phyloP scores from a whole-genome alignment of 805 yeast species.

The Candida golubevii region DNA sequence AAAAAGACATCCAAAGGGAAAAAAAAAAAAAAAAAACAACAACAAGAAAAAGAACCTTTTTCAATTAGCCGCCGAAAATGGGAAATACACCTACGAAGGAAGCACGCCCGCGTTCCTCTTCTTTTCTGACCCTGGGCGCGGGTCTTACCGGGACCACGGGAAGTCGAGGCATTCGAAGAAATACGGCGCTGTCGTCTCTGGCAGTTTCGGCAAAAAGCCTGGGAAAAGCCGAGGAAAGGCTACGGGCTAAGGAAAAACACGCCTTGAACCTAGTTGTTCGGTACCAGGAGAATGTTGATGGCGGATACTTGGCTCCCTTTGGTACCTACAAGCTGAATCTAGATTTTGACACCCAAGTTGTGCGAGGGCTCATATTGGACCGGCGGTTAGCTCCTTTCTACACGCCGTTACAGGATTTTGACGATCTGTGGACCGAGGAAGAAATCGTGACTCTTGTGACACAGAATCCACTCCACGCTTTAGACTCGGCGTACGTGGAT shows the following conservation, averaged over 20 bases:
- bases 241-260: conserved; percentile 45
- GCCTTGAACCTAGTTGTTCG: conserved; percentile 55
- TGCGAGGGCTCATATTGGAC: conserved; percentile 62
- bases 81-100: conserved; percentile 45
- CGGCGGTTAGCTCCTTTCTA: conserved; percentile 85
- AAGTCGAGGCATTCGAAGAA: conserved; percentile 7
- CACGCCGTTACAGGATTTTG: conserved; percentile 81
- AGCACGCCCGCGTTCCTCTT: conserved; percentile 26
- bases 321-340: conserved; percentile 78
- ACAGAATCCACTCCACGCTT: conserved; percentile 54
- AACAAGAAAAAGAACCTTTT: too few species aligned
- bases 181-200: conserved; percentile 14
- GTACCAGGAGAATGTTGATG: conserved; percentile 76
- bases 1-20: too few species aligned
- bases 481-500: conserved; percentile 44
- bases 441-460: conserved; percentile 51
- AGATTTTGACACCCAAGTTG: conserved; percentile 71
- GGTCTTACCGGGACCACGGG: conserved; percentile 3
- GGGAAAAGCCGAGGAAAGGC: conserved; percentile 45
- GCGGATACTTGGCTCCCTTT: conserved; percentile 88
- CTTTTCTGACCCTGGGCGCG: conserved; percentile 7
- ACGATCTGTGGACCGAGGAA: conserved; percentile 64
- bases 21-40: too few species aligned
- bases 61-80: conserved; percentile 19
- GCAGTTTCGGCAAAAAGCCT: conserved; percentile 6